Conservation (phyloP, 257 asterid genomes). For the Solanum pennellii region DNA sequence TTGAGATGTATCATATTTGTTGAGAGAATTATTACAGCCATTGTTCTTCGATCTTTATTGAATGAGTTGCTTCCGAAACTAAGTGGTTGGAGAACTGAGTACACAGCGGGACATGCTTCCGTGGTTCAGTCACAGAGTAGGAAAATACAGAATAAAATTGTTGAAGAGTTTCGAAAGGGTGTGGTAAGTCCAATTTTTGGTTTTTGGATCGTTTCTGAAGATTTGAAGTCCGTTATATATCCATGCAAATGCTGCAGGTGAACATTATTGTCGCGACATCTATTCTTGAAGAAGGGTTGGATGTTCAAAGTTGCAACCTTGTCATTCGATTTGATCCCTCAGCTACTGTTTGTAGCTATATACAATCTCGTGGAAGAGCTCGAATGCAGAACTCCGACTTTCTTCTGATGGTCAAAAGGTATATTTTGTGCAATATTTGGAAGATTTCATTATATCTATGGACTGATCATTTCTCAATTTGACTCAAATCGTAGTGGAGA, state of each 20-base stretch:
- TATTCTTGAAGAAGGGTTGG: slow-evolving; percentile 90
- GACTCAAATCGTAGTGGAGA: slow-evolving; percentile 36
- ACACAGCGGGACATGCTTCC: slow-evolving; percentile 1
- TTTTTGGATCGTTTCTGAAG: background rate
- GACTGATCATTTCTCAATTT: background rate
- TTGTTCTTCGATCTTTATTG: slow-evolving; percentile 44
- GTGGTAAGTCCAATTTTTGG: background rate
- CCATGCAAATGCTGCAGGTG: slow-evolving; percentile 33
- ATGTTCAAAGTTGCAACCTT: slow-evolving; percentile 88
- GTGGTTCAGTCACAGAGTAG: slow-evolving; percentile 48
- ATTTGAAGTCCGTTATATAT: background rate
- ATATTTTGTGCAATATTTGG: background rate
- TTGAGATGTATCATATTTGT: slow-evolving; percentile 81
- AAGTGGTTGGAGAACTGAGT: slow-evolving; percentile 45
- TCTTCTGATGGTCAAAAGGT: slow-evolving; percentile 60
- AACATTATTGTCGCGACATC: slow-evolving; percentile 75
- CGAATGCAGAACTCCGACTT: slow-evolving; percentile 80
- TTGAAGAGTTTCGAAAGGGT: slow-evolving; percentile 59
- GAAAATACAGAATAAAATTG: slow-evolving; percentile 38
- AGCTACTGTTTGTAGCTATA: slow-evolving; percentile 68
- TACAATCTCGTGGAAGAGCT: slow-evolving; percentile 92
- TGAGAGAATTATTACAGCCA: slow-evolving; percentile 61
- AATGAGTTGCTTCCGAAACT: slow-evolving; percentile 42
- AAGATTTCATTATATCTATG: background rate
- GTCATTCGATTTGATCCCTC: slow-evolving; percentile 80